Evolutionary conservation across 495 filamentous ascomycete genomes (phyloP).

Genomic region (Neurospora cerealis): DNA sequence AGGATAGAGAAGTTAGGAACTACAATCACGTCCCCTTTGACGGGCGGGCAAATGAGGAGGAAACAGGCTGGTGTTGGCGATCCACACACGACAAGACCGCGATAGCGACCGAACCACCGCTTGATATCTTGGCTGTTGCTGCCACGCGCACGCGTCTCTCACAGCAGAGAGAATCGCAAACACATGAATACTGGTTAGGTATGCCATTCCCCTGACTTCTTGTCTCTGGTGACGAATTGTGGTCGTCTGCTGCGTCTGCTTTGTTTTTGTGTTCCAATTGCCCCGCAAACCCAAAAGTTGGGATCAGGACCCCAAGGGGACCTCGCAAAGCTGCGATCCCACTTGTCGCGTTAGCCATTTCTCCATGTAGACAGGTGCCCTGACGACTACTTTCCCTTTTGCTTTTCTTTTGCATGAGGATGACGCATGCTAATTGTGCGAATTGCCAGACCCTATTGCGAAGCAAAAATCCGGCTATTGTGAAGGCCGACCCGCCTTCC

Average conservation of each 20-base stretch:
- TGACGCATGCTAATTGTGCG: neutral
- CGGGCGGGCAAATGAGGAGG: neutral
- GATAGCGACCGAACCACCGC: neutral
- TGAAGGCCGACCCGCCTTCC: neutral
- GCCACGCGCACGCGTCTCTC: neutral
- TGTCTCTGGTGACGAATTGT: neutral
- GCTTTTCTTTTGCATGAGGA: neutral
- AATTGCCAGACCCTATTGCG: neutral
- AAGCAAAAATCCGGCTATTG: neutral
- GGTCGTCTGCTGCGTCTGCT: neutral
- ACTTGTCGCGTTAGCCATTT: neutral
- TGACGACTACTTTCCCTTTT: neutral
- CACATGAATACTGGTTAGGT: neutral
- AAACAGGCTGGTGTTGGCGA: neutral
- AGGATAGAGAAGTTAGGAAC: constrained; percentile 11
- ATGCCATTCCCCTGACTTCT: neutral
- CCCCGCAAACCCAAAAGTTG: constrained; percentile 12
- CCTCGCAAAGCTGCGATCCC: neutral
- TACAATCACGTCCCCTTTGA: neutral
- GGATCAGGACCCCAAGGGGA: neutral
- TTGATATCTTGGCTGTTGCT: neutral
- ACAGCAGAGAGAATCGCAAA: neutral
- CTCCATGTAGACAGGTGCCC: neutral
- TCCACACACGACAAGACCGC: neutral
- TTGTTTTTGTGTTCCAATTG: constrained; percentile 13